phyloP scores from a whole-genome alignment of 495 filamentous ascomycete species.

The Lophiotrema nucula region DNA sequence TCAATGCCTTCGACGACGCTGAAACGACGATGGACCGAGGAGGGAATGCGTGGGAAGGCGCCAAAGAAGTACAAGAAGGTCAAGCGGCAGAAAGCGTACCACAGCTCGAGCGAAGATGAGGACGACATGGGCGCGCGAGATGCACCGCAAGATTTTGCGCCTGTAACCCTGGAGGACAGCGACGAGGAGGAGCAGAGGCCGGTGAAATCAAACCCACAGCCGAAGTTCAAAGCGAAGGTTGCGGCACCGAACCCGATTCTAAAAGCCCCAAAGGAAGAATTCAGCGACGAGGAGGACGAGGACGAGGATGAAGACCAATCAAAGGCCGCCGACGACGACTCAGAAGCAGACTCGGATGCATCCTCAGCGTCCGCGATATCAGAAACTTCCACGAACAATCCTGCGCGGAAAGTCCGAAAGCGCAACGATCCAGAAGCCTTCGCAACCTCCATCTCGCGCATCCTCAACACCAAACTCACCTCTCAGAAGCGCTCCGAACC shows the following conservation, averaged over 20 bases:
- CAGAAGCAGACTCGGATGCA: constrained; percentile 10
- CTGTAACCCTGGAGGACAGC: constrained; percentile 58
- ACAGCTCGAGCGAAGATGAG: constrained; percentile 68
- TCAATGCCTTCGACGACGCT: constrained; percentile 33
- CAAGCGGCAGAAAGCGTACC: constrained; percentile 66
- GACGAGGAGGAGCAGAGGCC: constrained; percentile 49
- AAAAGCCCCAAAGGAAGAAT: constrained; percentile 43
- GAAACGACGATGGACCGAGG: constrained; percentile 37
- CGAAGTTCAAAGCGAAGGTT: constrained; percentile 29
- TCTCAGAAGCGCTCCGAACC: constrained; percentile 78
- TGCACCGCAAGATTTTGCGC: constrained; percentile 49
- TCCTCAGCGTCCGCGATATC: constrained; percentile 39
- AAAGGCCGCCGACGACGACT: constrained; percentile 13
- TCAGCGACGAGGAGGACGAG: constrained; percentile 31
- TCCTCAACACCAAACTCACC: constrained; percentile 82
- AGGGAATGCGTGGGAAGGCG: constrained; percentile 33
- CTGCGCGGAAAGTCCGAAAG: constrained; percentile 54
- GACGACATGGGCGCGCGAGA: constrained; percentile 48
- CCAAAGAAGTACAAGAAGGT: constrained; percentile 61
- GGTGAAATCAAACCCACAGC: constrained; percentile 19
- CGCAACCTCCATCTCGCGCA: constrained; percentile 85
- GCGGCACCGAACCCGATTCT: constrained; percentile 32
- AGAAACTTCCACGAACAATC: constrained; percentile 33
- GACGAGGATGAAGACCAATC: constrained; percentile 42
- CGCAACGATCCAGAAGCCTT: constrained; percentile 90